phyloP scores from a whole-genome alignment of 1,139 yeast species.

The Zygoascus sp. region DNA sequence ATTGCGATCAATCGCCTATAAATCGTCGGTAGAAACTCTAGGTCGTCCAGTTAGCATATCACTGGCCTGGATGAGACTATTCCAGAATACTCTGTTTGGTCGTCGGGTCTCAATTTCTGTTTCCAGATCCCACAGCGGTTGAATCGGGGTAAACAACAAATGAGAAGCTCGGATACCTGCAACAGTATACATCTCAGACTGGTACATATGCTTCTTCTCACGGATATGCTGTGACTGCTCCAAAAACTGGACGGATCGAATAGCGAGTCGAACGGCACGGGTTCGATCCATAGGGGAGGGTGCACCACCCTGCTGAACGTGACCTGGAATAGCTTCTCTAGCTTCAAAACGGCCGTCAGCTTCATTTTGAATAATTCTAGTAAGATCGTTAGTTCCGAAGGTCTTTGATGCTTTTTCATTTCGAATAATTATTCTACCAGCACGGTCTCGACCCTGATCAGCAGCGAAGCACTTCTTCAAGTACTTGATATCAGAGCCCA shows the following conservation, averaged over 20 bases:
- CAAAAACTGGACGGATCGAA: conserved; percentile 80
- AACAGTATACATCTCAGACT: conserved; percentile 65
- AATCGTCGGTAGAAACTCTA: conserved; percentile 5
- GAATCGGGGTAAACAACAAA: conserved; percentile 66
- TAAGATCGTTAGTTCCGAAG: conserved; percentile 73
- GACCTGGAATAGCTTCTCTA: conserved; percentile 96
- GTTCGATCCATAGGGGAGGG: conserved; percentile 96
- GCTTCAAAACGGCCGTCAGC: conserved; percentile 77
- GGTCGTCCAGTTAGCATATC: conserved; percentile 81
- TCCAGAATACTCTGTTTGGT: conserved; percentile 89
- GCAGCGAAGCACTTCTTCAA: conserved; percentile 62
- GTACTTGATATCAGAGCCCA: conserved; percentile 71
- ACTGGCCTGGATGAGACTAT: conserved; percentile 63
- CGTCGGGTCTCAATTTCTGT: conserved; percentile 76
- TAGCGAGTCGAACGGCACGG: conserved; percentile 84
- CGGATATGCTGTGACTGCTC: conserved; percentile 42
- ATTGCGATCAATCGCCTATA: neutral
- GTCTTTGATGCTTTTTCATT: conserved; percentile 83
- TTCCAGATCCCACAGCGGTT: conserved; percentile 77
- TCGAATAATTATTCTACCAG: conserved; percentile 81
- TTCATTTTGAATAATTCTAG: conserved; percentile 77
- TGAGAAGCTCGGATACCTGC: conserved; percentile 81
- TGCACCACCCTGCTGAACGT: conserved; percentile 94
- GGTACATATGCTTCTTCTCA: conserved; percentile 24
- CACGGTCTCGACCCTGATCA: conserved; percentile 77